Conservation (phyloP, 2,329 filamentous ascomycete genomes). For the Epicoccum nigrum region DNA sequence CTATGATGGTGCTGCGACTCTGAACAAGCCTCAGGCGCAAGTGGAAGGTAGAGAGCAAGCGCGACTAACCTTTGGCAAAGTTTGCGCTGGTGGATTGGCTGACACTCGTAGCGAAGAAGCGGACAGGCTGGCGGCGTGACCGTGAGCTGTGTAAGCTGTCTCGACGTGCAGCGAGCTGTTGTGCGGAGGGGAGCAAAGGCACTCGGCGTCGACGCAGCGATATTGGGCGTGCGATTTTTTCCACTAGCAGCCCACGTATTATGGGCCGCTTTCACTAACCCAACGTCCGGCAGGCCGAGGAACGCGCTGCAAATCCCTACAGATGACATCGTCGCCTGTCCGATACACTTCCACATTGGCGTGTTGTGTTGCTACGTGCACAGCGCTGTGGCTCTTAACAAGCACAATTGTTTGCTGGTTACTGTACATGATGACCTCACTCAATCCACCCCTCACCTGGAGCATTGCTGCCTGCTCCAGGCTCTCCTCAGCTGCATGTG, state of each 20-base stretch:
- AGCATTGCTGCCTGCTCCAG: slow-evolving; percentile 17
- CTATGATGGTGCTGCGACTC: slow-evolving; percentile 12
- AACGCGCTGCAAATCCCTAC: slow-evolving; percentile 21
- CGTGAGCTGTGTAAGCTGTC: slow-evolving; percentile 18
- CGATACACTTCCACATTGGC: slow-evolving; percentile 7
- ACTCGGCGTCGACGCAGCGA: slow-evolving; percentile 28
- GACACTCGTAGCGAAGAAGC: slow-evolving; percentile 10
- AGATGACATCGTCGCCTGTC: slow-evolving; percentile 13
- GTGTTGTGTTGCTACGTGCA: slow-evolving; percentile 8
- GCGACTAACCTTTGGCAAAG: slow-evolving; percentile 36
- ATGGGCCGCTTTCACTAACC: slow-evolving; percentile 17
- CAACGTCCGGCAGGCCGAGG: slow-evolving; percentile 23
- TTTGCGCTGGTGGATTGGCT: slow-evolving; percentile 18
- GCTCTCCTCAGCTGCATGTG: slow-evolving; percentile 14
- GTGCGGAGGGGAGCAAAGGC: slow-evolving; percentile 28
- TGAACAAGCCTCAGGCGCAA: slow-evolving; percentile 21
- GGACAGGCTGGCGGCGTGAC: slow-evolving; percentile 13
- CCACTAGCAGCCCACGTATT: slow-evolving; percentile 8
- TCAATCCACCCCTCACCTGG: slow-evolving; percentile 17
- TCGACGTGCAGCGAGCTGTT: too few species aligned
- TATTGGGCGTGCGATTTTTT: slow-evolving; percentile 23
- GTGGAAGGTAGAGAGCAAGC: slow-evolving; percentile 22
- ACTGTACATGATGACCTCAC: slow-evolving; percentile 19
- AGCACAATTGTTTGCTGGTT: slow-evolving; percentile 10
- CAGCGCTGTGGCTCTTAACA: background rate